Evolutionary conservation across 768 basidiomycete species (phyloP), one percentile per base, ranked within the genome.

Genomic region (Megacollybia marginata): DNA sequence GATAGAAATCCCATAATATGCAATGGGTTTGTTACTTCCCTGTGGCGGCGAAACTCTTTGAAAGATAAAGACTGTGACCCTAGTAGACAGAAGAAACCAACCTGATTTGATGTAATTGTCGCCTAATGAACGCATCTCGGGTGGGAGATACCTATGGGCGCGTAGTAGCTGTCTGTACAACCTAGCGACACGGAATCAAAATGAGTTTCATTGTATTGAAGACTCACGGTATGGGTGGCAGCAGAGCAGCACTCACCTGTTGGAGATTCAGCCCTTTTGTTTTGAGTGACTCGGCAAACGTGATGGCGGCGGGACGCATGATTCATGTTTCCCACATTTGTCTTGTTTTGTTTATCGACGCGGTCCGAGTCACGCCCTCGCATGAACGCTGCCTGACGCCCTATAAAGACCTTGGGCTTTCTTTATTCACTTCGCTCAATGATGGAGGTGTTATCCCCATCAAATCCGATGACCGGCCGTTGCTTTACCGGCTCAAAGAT

Each of bases 1-100:
- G 87, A 85, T 9, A 98, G 73, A 62, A 99, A 99, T 2, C 92
- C 93, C 63, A 98, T 95, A 53, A 97, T 82, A 63, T 97, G 83
- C 8, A 85, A 74, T 2, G 92, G 89, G 66, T 98, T 97, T 18
- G 83, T 83, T 10, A 83, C 79, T 19, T 78, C 70, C 57, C 71
- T 80, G 55, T 96, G 94, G 43, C 87, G 72, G 7, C 88, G 82
- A 65, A 96, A 98, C 66, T 99, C 95, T 91, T 52, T 18, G n/a
- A 18, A 33, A 42, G 1, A 34, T 48, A 13, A 48, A 36, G 56
- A 47, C 47, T 48, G 33, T 42, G 52, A 51, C 20, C n/a, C 13
- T 28, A 9, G 42, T 33, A 33, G 46, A 18, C 11, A 12, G 2
- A 28, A 19, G 11, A 9, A 32, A 55, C 68, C 15, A 51, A 87